Base-by-base conservation (phyloP, 257 asterid genomes). In the Osmanthus fragrans region DNA sequence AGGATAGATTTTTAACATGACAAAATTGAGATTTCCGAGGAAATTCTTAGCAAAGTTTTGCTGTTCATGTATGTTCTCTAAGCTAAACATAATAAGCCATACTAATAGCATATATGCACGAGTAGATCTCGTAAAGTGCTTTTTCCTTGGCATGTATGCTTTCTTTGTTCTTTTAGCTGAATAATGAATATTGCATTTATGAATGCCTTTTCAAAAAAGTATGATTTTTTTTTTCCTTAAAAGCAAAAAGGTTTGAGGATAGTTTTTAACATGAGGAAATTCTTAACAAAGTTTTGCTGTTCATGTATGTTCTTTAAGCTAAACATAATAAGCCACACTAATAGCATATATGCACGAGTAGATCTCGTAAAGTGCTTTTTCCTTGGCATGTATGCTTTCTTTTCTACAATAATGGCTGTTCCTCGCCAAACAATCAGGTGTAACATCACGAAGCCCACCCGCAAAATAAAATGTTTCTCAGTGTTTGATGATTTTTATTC, bases 81-180 rank as follows among this genome's bases (percentile, higher is more conserved):
- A 47, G 19, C 6, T 47, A 47, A 47, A 4, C 16, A 47, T 47
- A 47, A 47, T 47, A 16, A 15, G 2, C 58, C 58, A 47, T 8
- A 1, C 4, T 47, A 16, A 18, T 47, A 21, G 58, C n/a, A 47
- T 16, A 16, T 16, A 16, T 47, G n/a, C 58, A 16, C 21, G 2
- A 47, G 7, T 47, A 45, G 29, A 16, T 40, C 37, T 9, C 15
- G 1, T 8, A 12, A 51, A 75, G 56, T 82, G 73, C 71, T 21
- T 76, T 74, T 51, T 58, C 54, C 47, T 67, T 33, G 8, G 70
- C 72, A 18, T 68, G 30, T 45, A 37, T 80, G 39, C 47, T 33
- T 13, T 47, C 7, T 15, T 16, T 33, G 19, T 32, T 39, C 30
- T 58, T 21, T 58, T 23, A 21, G 13, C 15, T 58, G 66, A 21